Base-by-base conservation (phyloP, 1,139 yeast species). In the Candida sp. region DNA sequence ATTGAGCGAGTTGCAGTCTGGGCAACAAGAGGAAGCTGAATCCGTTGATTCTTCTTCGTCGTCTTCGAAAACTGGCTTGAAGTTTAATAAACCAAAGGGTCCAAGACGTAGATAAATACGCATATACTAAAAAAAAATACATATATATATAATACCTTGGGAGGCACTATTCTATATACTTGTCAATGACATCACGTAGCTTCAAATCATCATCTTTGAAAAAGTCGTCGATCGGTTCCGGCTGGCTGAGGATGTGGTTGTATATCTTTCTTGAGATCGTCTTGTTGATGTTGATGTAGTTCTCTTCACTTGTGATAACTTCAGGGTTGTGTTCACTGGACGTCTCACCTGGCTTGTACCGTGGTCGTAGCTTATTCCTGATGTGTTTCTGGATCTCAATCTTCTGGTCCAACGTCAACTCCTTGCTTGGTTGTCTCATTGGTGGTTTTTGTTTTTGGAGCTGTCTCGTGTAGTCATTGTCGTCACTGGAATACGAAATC, bases 71-170 rank as follows among this genome's bases (percentile, higher is more conserved):
- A 54, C 59, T 26, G 60, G 67, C 12, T 59, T 74, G 52, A 79
- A 66, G 55, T 81, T 83, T 54, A 75, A 63, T 54, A 81, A 79
- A 61, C 88, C 88, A 50, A 80, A 71, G 60, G 86, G 86, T 3
- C 88, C 88, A 32, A 72, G 82, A 57, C 69, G 82, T 53, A 70
- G 80, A 61, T 77, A 63, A 57, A 2, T 28, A 7, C 7, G 8
- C 9, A 28, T 2, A 7, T n/a, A 26, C 23, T 25, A 8, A 22
- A 25, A n/a, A n/a, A n/a, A n/a, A 6, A 44, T 25, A 48, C 1
- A 42, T 23, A 7, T 37, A 33, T 39, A 32, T 48, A 17, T 17
- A 17, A 2, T 17, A 17, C 17, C 17, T 17, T 17, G 17, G 17
- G 17, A 17, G 17, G 17, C 17, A 17, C 30, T 50, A 42, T 27